Evolutionary conservation across 495 filamentous ascomycete genomes (phyloP), one percentile per base, ranked within the genome.

Genomic region (Aspergillus affinis): DNA sequence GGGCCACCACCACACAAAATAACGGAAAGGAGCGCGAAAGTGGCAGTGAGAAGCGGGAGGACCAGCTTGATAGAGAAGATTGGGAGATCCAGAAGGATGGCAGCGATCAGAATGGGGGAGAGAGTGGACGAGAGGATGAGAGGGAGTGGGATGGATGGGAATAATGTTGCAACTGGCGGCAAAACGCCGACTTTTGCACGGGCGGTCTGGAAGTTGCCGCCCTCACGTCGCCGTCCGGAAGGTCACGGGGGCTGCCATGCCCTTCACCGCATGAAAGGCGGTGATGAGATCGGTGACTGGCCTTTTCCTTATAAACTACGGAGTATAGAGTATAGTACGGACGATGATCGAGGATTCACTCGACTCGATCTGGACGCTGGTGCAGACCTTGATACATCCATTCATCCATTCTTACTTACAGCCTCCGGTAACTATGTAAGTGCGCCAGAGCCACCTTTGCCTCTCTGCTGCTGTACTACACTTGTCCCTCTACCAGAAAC

Each of bases 191-290:
- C 61, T 72, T 68, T 73, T 63, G 66, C 58, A 62, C 63, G 69
- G 74, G 76, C 76, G 76, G 76, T 78, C 73, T 76, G 74, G 61
- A 47, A 58, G 50, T 59, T 56, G 61, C 61, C 65, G 67, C 62
- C 65, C 65, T 65, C 63, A 64, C 36, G 52, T 49, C 26, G 32
- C 18, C 18, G 23, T 13, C 15, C 4, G 15, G 21, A n/a, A 49
- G 50, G 59, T 65, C 58, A 66, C 60, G 64, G 65, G 59, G 54
- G 58, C 61, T 65, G 57, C 50, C 55, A 65, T 62, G 60, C 46
- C 62, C 72, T 75, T 78, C 76, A 78, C 76, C 76, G 76, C 76
- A 78, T 65, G 63, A 67, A 75, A 76, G 75, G 75, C 73, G 75
- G 75, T 77, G 75, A 76, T 72, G 66, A 67, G 59, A 64, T 70